These are phyloP conservation scores for Puccinellia tenuiflora DNA, from an alignment of 176 grass and related monocot species.

Conservation along the genomic window DNA sequence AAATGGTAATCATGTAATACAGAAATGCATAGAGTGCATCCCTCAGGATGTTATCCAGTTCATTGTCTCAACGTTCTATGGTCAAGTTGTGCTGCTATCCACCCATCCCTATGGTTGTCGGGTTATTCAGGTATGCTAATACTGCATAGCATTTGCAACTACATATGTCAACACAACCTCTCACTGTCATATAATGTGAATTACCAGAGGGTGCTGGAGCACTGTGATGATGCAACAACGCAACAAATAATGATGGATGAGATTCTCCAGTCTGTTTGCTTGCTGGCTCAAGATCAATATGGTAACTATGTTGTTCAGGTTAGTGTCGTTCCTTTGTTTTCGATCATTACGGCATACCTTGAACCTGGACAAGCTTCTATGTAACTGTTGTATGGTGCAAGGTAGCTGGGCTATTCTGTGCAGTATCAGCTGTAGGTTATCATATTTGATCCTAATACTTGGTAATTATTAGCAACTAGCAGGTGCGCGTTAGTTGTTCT, in stretches of 20 bases:
- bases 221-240: conserved; percentile 68
- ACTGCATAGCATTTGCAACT: not conserved
- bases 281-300: conserved; percentile 78
- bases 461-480: not conserved
- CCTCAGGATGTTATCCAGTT: conserved; percentile 75
- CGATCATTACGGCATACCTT: not conserved
- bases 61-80: conserved; percentile 78
- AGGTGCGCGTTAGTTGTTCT: not conserved
- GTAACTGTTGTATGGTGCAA: not conserved
- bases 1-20: conserved; percentile 89
- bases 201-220: conserved; percentile 69
- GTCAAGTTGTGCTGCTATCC: conserved; percentile 71
- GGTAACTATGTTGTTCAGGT: conserved; percentile 96
- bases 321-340: conserved; percentile 10
- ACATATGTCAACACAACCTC: not conserved
- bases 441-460: conserved; percentile 2
- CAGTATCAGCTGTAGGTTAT: conserved; percentile 14
- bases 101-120: conserved; percentile 84
- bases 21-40: conserved; percentile 86
- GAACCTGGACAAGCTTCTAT: not conserved
- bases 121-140: conserved; percentile 63
- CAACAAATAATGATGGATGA: conserved; percentile 89
- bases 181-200: conserved; percentile 9
- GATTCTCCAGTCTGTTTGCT: conserved; percentile 63
- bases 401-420: not conserved